Base-by-base conservation (phyloP, 2,329 filamentous ascomycete genomes). In the Ophiostoma novo-ulmi region DNA sequence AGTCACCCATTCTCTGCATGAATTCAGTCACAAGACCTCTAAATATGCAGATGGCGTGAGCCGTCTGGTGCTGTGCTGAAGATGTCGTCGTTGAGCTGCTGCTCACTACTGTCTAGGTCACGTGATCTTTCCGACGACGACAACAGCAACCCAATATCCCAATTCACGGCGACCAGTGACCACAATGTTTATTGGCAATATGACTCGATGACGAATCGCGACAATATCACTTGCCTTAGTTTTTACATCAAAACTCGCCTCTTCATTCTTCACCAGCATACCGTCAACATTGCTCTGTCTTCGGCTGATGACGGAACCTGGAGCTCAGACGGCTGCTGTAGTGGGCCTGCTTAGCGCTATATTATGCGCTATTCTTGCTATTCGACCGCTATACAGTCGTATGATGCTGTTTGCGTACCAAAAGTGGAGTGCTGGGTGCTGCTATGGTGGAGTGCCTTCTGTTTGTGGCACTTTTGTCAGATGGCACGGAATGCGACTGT, bases 281-380 rank as follows among this genome's bases (percentile, higher is more conserved):
- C 63, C 20, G 58, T 38, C 22, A 35, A 4, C 35, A 5, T 20
- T 36, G 26, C 7, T 20, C 63, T 5, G 7, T 7, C 36, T 39
- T 65, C 63, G 63, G 63, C 63, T n/a, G 63, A 65, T 65, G 63
- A 65, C 63, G 63, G 63, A 65, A 65, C 35, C 36, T 39, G 36
- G 63, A 65, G 63, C 35, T 39, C 61, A 63, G 58, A 26, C 17
- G 55, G 7, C 36, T 39, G 63, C 35, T 65, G 36, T n/a, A 65
- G 35, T 65, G 36, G 63, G 26, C 58, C 58, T 63, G 20, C 2
- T 13, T 35, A 35, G 35, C 63, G 63, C 63, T 65, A 26, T 39
- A 35, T 14, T 22, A 17, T 35, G 26, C 55, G 22, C 58, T 63
- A 35, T 14, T 10, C 52, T 31, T 31, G 14, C 39, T 44, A 17